These are phyloP conservation scores for Malus sieversii DNA, from an alignment of 306 rosid species.

Conservation along the genomic window DNA sequence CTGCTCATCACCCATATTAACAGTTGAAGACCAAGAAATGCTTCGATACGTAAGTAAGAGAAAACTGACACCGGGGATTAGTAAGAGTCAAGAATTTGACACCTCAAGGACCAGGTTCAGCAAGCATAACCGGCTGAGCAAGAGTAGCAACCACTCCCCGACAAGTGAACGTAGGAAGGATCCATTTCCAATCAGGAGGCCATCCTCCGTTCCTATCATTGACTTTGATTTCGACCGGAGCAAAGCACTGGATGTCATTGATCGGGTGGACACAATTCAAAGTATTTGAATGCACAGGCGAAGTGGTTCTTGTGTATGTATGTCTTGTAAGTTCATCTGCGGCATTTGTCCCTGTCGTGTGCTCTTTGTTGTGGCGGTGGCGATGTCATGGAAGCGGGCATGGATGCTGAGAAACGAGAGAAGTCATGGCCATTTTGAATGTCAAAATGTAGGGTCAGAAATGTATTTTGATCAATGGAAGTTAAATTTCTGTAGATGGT, in stretches of 20 bases:
- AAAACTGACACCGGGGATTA: conserved; percentile 82
- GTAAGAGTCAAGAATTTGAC: conserved; percentile 92
- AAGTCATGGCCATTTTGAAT: conserved; percentile 1
- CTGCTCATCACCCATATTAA: conserved; percentile 54
- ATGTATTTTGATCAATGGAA: not conserved
- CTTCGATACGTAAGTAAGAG: conserved; percentile 73
- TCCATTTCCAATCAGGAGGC: conserved; percentile 52
- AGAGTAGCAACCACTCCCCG: conserved; percentile 92
- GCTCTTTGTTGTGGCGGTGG: not conserved
- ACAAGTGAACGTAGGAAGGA: conserved; percentile 44
- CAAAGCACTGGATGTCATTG: conserved; percentile 78
- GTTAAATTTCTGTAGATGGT: conserved; percentile 10
- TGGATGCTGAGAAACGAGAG: not conserved
- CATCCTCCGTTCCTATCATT: conserved; percentile 65
- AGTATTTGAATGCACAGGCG: conserved; percentile 12
- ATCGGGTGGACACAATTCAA: conserved; percentile 72
- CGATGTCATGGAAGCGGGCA: not conserved
- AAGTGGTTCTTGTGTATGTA: not conserved
- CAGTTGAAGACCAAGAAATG: conserved; percentile 90
- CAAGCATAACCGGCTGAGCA: conserved; percentile 75
- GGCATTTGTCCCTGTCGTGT: not conserved
- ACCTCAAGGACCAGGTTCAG: conserved; percentile 59
- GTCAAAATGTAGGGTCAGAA: conserved; percentile 6
- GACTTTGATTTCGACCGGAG: conserved; percentile 63
- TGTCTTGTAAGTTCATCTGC: not conserved